These are phyloP conservation scores for Boletus tomentosulus DNA, from an alignment of 768 basidiomycete genomes.

Conservation along the genomic window DNA sequence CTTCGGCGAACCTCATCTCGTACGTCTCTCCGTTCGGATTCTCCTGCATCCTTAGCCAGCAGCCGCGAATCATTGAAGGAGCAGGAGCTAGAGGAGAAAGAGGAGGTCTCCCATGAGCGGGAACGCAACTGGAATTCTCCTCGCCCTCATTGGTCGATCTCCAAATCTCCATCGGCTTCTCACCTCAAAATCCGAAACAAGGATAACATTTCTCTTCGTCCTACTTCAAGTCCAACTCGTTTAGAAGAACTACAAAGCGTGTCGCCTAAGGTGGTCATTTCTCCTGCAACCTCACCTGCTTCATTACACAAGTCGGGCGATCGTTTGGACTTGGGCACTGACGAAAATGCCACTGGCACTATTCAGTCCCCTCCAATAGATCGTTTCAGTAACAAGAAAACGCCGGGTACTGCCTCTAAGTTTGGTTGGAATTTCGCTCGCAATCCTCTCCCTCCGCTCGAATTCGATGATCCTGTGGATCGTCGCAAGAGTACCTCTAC, in stretches of 20 bases:
- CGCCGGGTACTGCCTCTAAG: conserved; percentile 23
- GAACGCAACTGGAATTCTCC: conserved; percentile 72
- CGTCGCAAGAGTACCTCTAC: conserved; percentile 20
- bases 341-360: not conserved
- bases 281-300: not conserved
- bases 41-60: conserved; percentile 38
- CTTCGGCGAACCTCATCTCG: conserved; percentile 34
- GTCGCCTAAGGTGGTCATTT: not conserved
- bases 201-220: conserved; percentile 10
- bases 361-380: not conserved
- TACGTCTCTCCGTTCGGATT: conserved; percentile 36
- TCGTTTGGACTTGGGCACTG: conserved; percentile 1
- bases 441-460: conserved; percentile 38
- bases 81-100: conserved; percentile 26
- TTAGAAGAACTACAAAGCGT: conserved; percentile 1
- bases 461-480: conserved; percentile 28
- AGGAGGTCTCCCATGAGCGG: conserved; percentile 45
- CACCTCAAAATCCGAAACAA: conserved; percentile 3
- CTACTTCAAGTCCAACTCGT: conserved; percentile 17
- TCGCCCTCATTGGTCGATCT: conserved; percentile 49
- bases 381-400: conserved; percentile 10
- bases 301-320: conserved; percentile 1
- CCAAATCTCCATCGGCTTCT: conserved; percentile 18
- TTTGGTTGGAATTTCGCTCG: conserved; percentile 42
- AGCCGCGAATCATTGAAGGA: conserved; percentile 34